phyloP scores from a whole-genome alignment of 2,329 filamentous ascomycete genomes.

The Moelleriella libera region DNA sequence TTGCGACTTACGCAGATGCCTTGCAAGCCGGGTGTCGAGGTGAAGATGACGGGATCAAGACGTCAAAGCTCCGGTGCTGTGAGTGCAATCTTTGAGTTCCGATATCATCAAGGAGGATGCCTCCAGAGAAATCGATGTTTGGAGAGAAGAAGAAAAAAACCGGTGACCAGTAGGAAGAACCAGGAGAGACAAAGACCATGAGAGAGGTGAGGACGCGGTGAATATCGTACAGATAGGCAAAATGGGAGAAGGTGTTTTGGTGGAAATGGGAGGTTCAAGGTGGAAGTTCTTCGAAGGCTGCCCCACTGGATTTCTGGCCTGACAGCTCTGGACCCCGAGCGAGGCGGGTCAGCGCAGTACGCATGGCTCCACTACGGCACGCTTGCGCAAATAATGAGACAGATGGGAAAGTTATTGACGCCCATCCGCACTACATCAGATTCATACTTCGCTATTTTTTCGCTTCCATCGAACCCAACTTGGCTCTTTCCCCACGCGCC shows the following conservation, averaged over 20 bases:
- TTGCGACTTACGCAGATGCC: no score
- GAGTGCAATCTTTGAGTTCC: neutral
- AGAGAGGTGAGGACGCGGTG: constrained; percentile 4
- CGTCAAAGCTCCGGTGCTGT: no score
- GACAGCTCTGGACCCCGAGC: neutral
- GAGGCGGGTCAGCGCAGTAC: neutral
- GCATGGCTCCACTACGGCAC: neutral
- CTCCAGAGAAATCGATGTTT: constrained; percentile 9
- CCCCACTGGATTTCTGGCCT: neutral
- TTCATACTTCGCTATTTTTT: no score
- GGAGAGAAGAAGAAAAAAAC: constrained; percentile 12
- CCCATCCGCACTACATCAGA: no score
- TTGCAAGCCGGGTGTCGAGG: no score
- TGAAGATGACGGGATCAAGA: no score
- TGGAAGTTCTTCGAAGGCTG: neutral
- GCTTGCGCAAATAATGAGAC: neutral
- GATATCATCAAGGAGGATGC: constrained; percentile 8
- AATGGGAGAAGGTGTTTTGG: neutral
- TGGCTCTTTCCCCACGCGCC: no score
- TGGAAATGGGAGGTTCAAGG: neutral
- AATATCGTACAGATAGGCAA: neutral
- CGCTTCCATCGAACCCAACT: no score
- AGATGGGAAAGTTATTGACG: no score
- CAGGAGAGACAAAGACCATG: constrained; percentile 21
- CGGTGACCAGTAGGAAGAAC: constrained; percentile 25